These are phyloP conservation scores for Epichloe glyceriae DNA, from an alignment of 2,329 filamentous ascomycete species.

Conservation along the genomic window DNA sequence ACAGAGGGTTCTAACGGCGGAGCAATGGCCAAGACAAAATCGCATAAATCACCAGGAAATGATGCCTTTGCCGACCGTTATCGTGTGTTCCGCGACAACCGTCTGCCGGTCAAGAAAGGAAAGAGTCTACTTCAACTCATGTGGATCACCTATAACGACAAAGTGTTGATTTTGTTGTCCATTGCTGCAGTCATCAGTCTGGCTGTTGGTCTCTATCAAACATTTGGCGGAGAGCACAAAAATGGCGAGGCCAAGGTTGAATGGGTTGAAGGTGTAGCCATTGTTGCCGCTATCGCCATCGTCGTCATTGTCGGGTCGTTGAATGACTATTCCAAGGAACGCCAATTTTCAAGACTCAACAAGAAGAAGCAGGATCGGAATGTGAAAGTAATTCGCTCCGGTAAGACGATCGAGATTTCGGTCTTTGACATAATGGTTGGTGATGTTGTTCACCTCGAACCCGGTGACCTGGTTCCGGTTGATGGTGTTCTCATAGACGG, in stretches of 20 bases:
- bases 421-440: slow-evolving; percentile 58
- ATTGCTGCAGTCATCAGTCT: slow-evolving; percentile 60
- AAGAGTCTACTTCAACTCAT: slow-evolving; percentile 61
- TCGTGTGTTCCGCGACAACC: slow-evolving; percentile 60
- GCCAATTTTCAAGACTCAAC: slow-evolving; percentile 67
- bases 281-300: slow-evolving; percentile 66
- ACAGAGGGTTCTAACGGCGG: slow-evolving; percentile 16
- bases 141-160: slow-evolving; percentile 79
- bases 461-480: slow-evolving; percentile 61
- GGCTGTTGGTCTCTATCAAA: slow-evolving; percentile 63
- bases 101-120: slow-evolving; percentile 59
- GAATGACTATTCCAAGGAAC: slow-evolving; percentile 72
- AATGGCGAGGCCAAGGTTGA: slow-evolving; percentile 45
- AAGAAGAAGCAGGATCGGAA: slow-evolving; percentile 65
- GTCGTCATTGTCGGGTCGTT: slow-evolving; percentile 65
- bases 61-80: slow-evolving; percentile 48
- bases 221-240: slow-evolving; percentile 46
- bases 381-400: slow-evolving; percentile 60
- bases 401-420: slow-evolving; percentile 55
- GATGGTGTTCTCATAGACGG: slow-evolving; percentile 62
- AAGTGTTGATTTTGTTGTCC: slow-evolving; percentile 61
- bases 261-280: slow-evolving; percentile 73
- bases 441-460: slow-evolving; percentile 60
- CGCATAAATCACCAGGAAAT: slow-evolving; percentile 7
- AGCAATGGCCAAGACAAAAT: slow-evolving; percentile 1